Evolutionary conservation across 1,139 yeast genomes (phyloP), one percentile per base, ranked within the genome.

Genomic region (Geotrichum australiense): DNA sequence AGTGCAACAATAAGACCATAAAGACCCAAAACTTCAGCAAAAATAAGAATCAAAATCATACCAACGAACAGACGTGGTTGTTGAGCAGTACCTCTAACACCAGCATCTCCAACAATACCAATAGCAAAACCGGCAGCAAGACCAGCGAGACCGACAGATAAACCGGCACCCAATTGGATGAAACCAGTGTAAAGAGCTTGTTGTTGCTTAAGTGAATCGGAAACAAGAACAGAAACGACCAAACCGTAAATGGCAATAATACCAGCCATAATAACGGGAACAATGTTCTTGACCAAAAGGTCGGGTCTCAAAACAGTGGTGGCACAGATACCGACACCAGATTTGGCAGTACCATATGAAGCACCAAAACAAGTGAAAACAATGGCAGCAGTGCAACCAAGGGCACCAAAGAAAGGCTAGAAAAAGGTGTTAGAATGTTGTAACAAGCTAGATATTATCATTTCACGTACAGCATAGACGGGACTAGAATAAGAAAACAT

Each of bases 351-450:
- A 43, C 99, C 99, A 54, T 87, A 81, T 49, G 97, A 96, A 21
- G 98, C 98, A 48, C 99, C 98, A 31, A 42, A 42, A 39, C 96
- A 86, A 66, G 98, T 91, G 77, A 91, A 87, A 61, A 91, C 85
- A 63, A 93, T 91, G 66, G 99, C 97, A 45, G 97, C 89, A 49
- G 98, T 95, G 74, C 98, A 93, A 62, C 98, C 98, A 65, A 91
- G 85, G 57, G 96, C 89, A 64, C 96, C 96, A 65, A 87, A 85
- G 72, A 87, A 87, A 64, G 96, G 96, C 66, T 63, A 51, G 18
- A 7, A 46, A 42, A 39, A 28, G 20, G n/a, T n/a, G n/a, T n/a
- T n/a, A n/a, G n/a, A n/a, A n/a, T n/a, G n/a, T n/a, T n/a, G n/a
- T n/a, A n/a, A n/a, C n/a, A n/a, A n/a, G n/a, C n/a, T n/a, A n/a